Evolutionary conservation across 2,329 filamentous ascomycete genomes (phyloP).

Genomic region (Aspergillus sp.): DNA sequence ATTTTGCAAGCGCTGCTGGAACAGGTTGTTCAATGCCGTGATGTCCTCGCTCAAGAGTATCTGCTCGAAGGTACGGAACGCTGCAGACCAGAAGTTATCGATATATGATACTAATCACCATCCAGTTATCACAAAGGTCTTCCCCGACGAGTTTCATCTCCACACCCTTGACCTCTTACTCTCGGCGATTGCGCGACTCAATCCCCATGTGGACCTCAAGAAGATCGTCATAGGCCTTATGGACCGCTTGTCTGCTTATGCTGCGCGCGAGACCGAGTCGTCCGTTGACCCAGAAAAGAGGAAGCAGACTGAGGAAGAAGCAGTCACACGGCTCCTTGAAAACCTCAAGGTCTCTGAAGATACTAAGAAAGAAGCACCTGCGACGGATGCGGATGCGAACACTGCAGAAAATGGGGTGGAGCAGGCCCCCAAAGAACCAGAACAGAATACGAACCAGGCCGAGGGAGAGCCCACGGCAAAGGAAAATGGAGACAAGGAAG

Average conservation of each 20-base stretch:
- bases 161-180: constrained; percentile 95
- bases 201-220: constrained; percentile 97
- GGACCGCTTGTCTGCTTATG: constrained; percentile 92
- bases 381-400: constrained; percentile 34
- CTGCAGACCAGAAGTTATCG: background rate
- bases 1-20: constrained; percentile 88
- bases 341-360: constrained; percentile 68
- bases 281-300: constrained; percentile 69
- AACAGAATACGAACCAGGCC: constrained; percentile 25
- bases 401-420: constrained; percentile 36
- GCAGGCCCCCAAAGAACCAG: constrained; percentile 29
- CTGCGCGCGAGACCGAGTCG: constrained; percentile 78
- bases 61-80: constrained; percentile 68
- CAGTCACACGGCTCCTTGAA: constrained; percentile 73
- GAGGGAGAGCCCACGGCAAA: constrained; percentile 33
- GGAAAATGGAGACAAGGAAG: constrained; percentile 25
- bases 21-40: constrained; percentile 95
- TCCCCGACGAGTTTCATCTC: constrained; percentile 96
- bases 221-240: constrained; percentile 96
- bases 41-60: constrained; percentile 96
- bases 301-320: constrained; percentile 79
- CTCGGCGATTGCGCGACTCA: constrained; percentile 85
- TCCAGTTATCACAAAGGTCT: constrained; percentile 92
- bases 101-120: background rate
- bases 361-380: constrained; percentile 45